Evolutionary conservation across 2,329 filamentous ascomycete genomes (phyloP).

Genomic region (Aspergillus hortae): DNA sequence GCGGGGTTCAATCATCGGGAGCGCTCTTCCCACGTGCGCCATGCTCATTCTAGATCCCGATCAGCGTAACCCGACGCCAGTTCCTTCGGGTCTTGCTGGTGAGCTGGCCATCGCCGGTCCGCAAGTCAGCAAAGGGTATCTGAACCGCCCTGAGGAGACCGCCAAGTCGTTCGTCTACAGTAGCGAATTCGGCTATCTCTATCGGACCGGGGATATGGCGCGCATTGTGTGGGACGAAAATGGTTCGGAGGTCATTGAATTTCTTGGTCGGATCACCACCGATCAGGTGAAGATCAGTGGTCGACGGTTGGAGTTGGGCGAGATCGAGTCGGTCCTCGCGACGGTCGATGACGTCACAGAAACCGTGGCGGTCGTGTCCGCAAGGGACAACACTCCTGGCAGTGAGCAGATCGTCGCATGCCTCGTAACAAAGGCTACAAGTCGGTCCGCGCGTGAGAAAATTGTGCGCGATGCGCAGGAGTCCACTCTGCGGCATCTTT

Average conservation of each 20-base stretch:
- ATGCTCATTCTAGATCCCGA: conserved; percentile 27
- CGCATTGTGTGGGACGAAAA: conserved; percentile 62
- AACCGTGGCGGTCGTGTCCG: conserved; percentile 21
- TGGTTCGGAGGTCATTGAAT: conserved; percentile 56
- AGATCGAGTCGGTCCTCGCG: conserved; percentile 55
- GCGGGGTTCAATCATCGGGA: conserved; percentile 36
- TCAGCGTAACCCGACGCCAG: conserved; percentile 26
- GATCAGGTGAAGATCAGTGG: conserved; percentile 85
- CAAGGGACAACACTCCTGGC: conserved; percentile 15
- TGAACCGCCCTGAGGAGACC: conserved; percentile 23
- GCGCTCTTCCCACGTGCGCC: conserved; percentile 33
- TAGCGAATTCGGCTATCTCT: conserved; percentile 45
- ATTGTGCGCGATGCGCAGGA: conserved; percentile 15
- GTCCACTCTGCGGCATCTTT: conserved; percentile 13
- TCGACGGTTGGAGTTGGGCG: conserved; percentile 75
- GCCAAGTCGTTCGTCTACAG: conserved; percentile 24
- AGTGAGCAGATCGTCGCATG: conserved; percentile 25
- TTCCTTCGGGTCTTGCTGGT: conserved; percentile 42
- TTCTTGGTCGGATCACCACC: conserved; percentile 71
- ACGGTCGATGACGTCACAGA: conserved; percentile 18
- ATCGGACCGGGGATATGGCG: conserved; percentile 41
- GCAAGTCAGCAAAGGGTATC: conserved; percentile 28
- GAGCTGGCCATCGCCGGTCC: conserved; percentile 42
- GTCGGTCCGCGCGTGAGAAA: conserved; percentile 7
- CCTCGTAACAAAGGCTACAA: conserved; percentile 14